Evolutionary conservation across 2,329 filamentous ascomycete genomes (phyloP).

Genomic region (Aspergillus aculeatus): DNA sequence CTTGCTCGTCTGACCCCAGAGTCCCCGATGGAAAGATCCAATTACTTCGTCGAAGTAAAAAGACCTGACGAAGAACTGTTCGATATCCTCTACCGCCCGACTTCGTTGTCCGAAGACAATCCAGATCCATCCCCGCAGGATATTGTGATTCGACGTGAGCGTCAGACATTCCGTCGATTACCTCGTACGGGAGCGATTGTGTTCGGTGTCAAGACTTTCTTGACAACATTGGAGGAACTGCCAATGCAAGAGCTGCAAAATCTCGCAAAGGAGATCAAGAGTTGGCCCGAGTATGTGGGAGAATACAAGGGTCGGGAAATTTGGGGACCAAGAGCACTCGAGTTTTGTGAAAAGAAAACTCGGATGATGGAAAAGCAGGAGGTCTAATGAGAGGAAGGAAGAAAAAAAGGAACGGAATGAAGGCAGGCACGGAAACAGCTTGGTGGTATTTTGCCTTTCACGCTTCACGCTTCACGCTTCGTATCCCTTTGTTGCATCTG

Average conservation of each 20-base stretch:
- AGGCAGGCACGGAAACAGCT: slow-evolving; percentile 10
- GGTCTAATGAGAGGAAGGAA: slow-evolving; percentile 17
- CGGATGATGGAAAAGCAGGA: slow-evolving; percentile 13
- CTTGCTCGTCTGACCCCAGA: slow-evolving; percentile 46
- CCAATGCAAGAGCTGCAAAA: slow-evolving; percentile 42
- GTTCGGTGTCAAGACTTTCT: slow-evolving; percentile 51
- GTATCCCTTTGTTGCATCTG: slow-evolving; percentile 8
- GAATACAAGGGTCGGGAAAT: slow-evolving; percentile 47
- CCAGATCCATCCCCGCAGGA: slow-evolving; percentile 38
- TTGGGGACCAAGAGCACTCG: slow-evolving; percentile 43
- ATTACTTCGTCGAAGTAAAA: slow-evolving; percentile 52
- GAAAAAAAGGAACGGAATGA: slow-evolving; percentile 6
- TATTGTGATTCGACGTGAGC: slow-evolving; percentile 50
- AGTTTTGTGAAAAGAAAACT: slow-evolving; percentile 33
- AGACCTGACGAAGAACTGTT: slow-evolving; percentile 36
- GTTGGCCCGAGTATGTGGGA: slow-evolving; percentile 47
- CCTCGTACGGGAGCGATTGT: slow-evolving; percentile 47
- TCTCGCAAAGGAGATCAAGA: slow-evolving; percentile 45
- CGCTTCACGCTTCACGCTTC: slow-evolving; percentile 10
- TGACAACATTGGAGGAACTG: slow-evolving; percentile 44
- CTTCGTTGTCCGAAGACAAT: slow-evolving; percentile 39
- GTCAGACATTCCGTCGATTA: slow-evolving; percentile 51
- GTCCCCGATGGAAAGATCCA: slow-evolving; percentile 50
- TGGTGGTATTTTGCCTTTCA: slow-evolving; percentile 18
- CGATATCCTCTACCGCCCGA: slow-evolving; percentile 48